These are phyloP conservation scores for Ceratocystis papillata DNA, from an alignment of 2,329 filamentous ascomycete genomes.

Conservation along the genomic window DNA sequence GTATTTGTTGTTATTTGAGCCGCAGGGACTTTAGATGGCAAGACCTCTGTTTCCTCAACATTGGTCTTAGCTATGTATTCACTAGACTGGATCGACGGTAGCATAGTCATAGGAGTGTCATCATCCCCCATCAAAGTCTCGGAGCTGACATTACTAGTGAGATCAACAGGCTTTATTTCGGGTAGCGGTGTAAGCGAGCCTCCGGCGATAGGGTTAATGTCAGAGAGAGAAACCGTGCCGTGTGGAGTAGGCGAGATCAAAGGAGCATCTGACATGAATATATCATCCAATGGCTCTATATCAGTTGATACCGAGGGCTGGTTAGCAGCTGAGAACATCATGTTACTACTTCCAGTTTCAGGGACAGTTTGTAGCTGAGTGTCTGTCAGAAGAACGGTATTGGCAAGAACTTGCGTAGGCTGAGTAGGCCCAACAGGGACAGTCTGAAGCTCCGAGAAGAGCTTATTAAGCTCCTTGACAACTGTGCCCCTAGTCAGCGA, in stretches of 20 bases:
- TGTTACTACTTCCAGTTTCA: background rate
- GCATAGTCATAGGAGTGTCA: constrained; percentile 11
- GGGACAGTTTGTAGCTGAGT: constrained; percentile 22
- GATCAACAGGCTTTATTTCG: background rate
- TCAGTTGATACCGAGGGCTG: constrained; percentile 9
- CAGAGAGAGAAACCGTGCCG: constrained; percentile 19
- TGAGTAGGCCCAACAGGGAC: constrained; percentile 52
- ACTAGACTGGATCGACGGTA: background rate
- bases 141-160: constrained; percentile 17
- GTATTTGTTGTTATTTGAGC: background rate
- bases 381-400: constrained; percentile 58
- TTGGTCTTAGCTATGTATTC: background rate
- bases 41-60: background rate
- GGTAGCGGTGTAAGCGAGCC: constrained; percentile 11
- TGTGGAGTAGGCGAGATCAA: background rate
- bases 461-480: constrained; percentile 55
- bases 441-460: constrained; percentile 62
- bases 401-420: constrained; percentile 67
- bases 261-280: constrained; percentile 20
- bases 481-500: constrained; percentile 39
- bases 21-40: background rate
- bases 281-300: constrained; percentile 10
- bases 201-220: constrained; percentile 18
- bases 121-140: constrained; percentile 18
- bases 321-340: background rate